Base-by-base conservation (phyloP, 306 rosid species). In the Glycine soja region DNA sequence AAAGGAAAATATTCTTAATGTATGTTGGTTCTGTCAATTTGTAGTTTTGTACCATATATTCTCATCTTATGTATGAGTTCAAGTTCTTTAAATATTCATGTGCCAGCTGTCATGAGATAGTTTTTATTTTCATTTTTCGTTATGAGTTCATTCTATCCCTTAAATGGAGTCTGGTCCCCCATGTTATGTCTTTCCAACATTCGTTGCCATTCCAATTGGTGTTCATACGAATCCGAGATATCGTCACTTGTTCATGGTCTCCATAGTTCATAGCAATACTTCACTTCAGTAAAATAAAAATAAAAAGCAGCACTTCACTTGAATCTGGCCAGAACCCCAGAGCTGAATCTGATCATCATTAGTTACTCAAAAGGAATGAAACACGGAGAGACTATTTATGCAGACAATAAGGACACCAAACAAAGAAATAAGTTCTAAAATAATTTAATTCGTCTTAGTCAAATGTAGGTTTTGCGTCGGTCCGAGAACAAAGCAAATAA, bases 51-150 rank as follows among this genome's bases (percentile, higher is more conserved):
- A 30, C 64, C 63, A 62, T 62, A 15, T 30, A 3, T 67, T 66
- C 45, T 56, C 79, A 40, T 30, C 38, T 42, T 8, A 50, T 19
- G 40, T 8, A 38, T 19, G 40, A 8, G 9, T 19, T 74, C 52
- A 61, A 74, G 80, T 9, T 83, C 38, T 64, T 70, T 70, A 84
- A 59, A 65, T 54, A 67, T 81, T 52, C 43, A 67, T 80, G 80
- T 53, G 68, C 85, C 82, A 79, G 86, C 79, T 84, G 89, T 82
- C 72, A 34, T 10, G 84, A 64, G 84, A 74, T 43, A 75, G 15
- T 74, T 80, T 15, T 42, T 63, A 24, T 58, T 84, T 66, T 57
- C 6, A 36, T 36, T 36, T 24, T 19, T 1, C 24, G 75, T n/a
- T 50, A 9, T 15, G 42, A 34, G 59, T 74, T 63, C 78, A 73